Base-by-base conservation (phyloP, 495 filamentous ascomycete genomes). In the Penicillium mononematosum region DNA sequence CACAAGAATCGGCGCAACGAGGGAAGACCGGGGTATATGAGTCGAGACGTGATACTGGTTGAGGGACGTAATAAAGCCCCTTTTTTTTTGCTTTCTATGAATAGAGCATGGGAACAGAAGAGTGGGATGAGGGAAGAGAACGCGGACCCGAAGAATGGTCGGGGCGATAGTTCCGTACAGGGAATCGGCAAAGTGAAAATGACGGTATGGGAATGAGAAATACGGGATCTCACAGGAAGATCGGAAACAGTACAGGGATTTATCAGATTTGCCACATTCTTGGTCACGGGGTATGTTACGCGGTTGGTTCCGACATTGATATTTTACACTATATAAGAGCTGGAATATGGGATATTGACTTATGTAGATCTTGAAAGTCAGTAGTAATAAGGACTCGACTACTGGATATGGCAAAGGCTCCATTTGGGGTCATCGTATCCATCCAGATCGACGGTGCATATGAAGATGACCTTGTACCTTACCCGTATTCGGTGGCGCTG, bases 211-310 rank as follows among this genome's bases (percentile, higher is more conserved):
- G 42, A 43, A 31, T 24, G 31, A 39, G 5, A 25, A 39, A 32
- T 43, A 45, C 25, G 22, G 54, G 24, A 12, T 39, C 6, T 43
- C 24, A 17, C 29, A 49, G n/a, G 58, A 58, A 59, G 24, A 54
- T 60, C 56, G 50, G 48, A 60, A 58, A 49, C 17, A 55, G 16
- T 50, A 16, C n/a, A 53, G 25, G 55, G 38, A 56, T 54, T 66
- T 68, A 68, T 68, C 63, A 58, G 66, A 68, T 68, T 68, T 55
- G 66, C 66, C 66, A 68, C 66, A 64, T 63, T 60, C 59, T 20
- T 58, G 48, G 41, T 60, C 52, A 59, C 41, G 41, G 22, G 49
- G 39, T 41, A 55, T 19, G 53, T 47, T 46, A 45, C 27, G 24
- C 53, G 43, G 43, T 39, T 24, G 32, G 34, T 39, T 50, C 14